phyloP scores from a whole-genome alignment of 2,329 filamentous ascomycete genomes.

The Plenodomus lindquistii region DNA sequence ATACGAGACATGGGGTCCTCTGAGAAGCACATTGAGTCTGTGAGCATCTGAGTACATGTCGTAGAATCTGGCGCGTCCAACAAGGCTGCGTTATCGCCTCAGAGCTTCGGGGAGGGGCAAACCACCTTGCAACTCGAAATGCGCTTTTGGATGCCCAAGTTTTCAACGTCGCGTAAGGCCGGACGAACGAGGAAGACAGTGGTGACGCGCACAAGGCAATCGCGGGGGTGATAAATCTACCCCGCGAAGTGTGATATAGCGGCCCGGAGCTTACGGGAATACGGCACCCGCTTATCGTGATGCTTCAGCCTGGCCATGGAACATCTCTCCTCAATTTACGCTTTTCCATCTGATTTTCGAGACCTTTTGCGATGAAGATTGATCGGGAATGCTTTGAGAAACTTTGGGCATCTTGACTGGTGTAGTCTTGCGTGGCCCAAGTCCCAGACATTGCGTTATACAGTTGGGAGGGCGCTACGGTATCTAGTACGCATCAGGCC shows the following conservation, averaged over 20 bases:
- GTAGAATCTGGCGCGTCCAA: no score
- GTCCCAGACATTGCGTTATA: no score
- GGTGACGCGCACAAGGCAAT: conserved; percentile 20
- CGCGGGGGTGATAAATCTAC: conserved; percentile 24
- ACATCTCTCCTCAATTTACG: not conserved
- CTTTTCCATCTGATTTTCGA: not conserved
- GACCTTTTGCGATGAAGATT: not conserved
- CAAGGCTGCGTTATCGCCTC: no score
- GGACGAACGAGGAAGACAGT: not conserved
- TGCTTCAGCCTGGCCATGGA: not conserved
- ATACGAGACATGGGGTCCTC: not conserved
- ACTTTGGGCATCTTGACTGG: not conserved
- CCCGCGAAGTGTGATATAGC: conserved; percentile 31
- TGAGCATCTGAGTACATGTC: no score
- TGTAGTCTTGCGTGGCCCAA: not conserved
- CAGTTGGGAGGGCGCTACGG: no score
- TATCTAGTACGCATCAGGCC: no score
- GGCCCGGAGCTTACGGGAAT: conserved; percentile 28
- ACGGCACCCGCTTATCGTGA: conserved; percentile 12
- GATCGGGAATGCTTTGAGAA: not conserved
- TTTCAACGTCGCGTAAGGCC: not conserved
- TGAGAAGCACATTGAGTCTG: not conserved
- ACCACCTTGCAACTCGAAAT: no score
- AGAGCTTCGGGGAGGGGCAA: no score
- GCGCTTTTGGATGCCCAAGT: no score